These are phyloP conservation scores for Boletus barrowsii DNA, from an alignment of 768 basidiomycete species.

Conservation along the genomic window DNA sequence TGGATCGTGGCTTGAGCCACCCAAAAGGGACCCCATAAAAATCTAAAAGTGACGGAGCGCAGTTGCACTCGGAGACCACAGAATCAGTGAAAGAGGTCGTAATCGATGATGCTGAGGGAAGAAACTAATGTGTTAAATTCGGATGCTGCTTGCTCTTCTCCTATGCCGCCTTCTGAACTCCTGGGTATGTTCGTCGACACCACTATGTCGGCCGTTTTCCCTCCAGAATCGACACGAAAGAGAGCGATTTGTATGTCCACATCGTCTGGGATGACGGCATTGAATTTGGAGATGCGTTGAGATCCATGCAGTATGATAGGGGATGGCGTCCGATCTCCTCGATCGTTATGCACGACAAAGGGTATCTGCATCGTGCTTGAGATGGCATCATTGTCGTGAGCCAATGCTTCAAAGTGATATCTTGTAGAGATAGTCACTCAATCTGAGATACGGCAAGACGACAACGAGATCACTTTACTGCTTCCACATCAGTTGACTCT, in stretches of 20 bases:
- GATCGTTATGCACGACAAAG: conserved; percentile 37
- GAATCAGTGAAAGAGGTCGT: conserved; percentile 61
- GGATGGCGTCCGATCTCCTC: conserved; percentile 50
- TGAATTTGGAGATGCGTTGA: conserved; percentile 79
- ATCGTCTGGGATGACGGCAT: conserved; percentile 53
- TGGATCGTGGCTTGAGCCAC: not conserved
- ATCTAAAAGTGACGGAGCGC: not conserved
- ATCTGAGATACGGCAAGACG: conserved; percentile 1
- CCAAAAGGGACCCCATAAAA: not conserved
- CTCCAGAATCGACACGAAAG: conserved; percentile 58
- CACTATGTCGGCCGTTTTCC: conserved; percentile 75
- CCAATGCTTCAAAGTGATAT: conserved; percentile 87
- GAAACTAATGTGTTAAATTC: conserved; percentile 55
- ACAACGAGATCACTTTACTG: conserved; percentile 50
- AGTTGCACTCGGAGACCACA: not conserved
- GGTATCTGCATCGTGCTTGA: conserved; percentile 45
- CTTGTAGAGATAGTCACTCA: conserved; percentile 40
- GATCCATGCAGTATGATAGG: conserved; percentile 63
- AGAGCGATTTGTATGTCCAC: conserved; percentile 79
- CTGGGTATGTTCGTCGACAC: conserved; percentile 82
- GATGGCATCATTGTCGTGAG: conserved; percentile 82
- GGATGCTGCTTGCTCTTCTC: conserved; percentile 32
- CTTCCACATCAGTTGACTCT: conserved; percentile 50
- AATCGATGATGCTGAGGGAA: conserved; percentile 67
- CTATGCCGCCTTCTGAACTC: conserved; percentile 30